Conservation (phyloP, 1,284 basidiomycete species). For the Xanthoconium separans region DNA sequence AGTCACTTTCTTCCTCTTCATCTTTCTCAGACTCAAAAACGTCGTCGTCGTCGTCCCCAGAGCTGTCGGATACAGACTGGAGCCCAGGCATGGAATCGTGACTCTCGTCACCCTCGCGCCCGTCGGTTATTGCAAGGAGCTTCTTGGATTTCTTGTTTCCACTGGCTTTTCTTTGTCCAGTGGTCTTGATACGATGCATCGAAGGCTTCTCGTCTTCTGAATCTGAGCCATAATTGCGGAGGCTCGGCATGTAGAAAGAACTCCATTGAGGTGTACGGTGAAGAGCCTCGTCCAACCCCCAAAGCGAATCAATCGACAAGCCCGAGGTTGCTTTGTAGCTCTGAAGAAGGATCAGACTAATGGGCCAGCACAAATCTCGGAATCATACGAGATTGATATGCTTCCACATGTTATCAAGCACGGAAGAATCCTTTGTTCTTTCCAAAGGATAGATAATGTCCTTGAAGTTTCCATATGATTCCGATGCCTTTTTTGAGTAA, state of each 20-base stretch:
- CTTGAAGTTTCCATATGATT: conserved; percentile 48
- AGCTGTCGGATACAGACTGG: conserved; percentile 59
- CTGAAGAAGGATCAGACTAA: conserved; percentile 34
- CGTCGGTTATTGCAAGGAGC: conserved; percentile 49
- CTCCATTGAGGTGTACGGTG: conserved; percentile 60
- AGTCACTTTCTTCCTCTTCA: conserved; percentile 40
- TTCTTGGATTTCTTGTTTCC: conserved; percentile 38
- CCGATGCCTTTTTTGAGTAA: conserved; percentile 55
- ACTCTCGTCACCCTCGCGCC: conserved; percentile 39
- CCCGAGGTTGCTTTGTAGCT: conserved; percentile 56
- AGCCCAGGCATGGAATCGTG: conserved; percentile 62
- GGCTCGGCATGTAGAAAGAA: conserved; percentile 38
- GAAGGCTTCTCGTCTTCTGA: conserved; percentile 17
- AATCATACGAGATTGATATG: conserved; percentile 51
- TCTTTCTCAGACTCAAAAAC: conserved; percentile 36
- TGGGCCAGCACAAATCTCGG: not conserved
- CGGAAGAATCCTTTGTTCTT: conserved; percentile 46
- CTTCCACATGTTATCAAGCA: conserved; percentile 65
- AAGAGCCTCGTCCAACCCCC: conserved; percentile 58
- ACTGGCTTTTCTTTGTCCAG: conserved; percentile 18
- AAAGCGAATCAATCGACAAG: conserved; percentile 57
- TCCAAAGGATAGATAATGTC: conserved; percentile 58
- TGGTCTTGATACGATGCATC: conserved; percentile 18
- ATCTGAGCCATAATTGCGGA: conserved; percentile 22
- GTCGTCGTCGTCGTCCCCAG: conserved; percentile 39